A percentile compares a stretch with the other conserved stretches of the same genome.
Conservation (phyloP, 164 flowering plant species). For the Liquidambar formosana region DNA sequence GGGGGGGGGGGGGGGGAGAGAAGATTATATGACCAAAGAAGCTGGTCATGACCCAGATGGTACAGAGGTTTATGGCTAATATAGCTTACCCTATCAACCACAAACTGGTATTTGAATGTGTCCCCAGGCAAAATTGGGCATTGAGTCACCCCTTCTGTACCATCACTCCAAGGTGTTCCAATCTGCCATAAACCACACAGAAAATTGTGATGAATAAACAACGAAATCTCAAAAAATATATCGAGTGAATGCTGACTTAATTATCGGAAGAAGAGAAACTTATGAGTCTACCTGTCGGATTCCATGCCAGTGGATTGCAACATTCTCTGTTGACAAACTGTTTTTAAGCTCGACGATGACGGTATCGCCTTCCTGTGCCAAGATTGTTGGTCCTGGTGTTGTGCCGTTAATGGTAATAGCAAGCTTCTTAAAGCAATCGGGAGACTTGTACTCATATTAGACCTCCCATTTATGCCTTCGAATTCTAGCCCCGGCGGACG, state of each 20-base stretch:
- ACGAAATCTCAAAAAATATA: not conserved
- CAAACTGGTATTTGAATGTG: conserved; percentile 65
- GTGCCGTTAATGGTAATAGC: conserved; percentile 67
- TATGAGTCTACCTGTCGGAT: conserved; percentile 65
- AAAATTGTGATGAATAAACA: not conserved
- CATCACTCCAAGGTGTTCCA: conserved; percentile 91
- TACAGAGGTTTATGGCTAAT: not conserved
- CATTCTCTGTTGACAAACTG: conserved; percentile 66
- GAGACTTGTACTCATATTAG: conserved; percentile 70
- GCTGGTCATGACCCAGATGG: too few relatives aligned
- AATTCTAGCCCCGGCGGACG: conserved; percentile 46
- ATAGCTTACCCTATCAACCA: conserved; percentile 73
- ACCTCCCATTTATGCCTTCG: conserved; percentile 73
- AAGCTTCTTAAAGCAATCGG: conserved; percentile 72
- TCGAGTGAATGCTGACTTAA: too few relatives aligned
- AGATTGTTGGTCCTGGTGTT: conserved; percentile 77
- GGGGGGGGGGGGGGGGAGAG: too few relatives aligned
- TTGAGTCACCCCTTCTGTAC: conserved; percentile 90
- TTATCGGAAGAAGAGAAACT: too few relatives aligned
- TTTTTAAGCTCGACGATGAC: conserved; percentile 75
- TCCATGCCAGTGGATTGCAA: conserved; percentile 96
- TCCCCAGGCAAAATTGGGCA: conserved; percentile 82
- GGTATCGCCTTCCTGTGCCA: conserved; percentile 74
- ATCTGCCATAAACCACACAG: conserved; percentile 33
- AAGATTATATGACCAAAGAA: too few relatives aligned